These are phyloP conservation scores for Sphaerulina musiva DNA, from an alignment of 2,329 filamentous ascomycete species.

Conservation along the genomic window DNA sequence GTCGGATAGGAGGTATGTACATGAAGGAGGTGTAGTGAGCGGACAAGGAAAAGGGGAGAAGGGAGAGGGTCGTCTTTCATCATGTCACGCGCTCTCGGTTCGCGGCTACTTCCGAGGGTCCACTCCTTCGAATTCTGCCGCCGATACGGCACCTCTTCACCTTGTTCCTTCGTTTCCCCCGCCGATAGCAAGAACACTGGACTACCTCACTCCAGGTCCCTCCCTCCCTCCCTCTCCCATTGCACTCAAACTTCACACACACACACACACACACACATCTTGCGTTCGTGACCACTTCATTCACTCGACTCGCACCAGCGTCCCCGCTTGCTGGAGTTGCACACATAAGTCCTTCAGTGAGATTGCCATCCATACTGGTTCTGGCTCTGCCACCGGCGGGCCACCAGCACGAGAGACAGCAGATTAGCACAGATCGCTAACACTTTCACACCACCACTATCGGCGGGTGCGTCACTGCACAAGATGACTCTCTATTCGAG, in stretches of 20 bases:
- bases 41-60: too few species aligned
- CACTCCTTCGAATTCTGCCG: too few species aligned
- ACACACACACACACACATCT: not conserved
- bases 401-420: constrained; percentile 9
- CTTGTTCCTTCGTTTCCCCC: too few species aligned
- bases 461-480: constrained; percentile 8
- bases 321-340: constrained; percentile 12
- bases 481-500: constrained; percentile 47
- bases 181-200: not conserved
- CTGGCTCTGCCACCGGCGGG: constrained; percentile 12
- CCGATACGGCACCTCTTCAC: too few species aligned
- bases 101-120: too few species aligned
- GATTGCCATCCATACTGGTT: constrained; percentile 28
- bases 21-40: too few species aligned
- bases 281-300: too few species aligned
- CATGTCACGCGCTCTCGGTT: too few species aligned
- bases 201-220: not conserved
- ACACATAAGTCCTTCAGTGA: constrained; percentile 25
- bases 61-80: too few species aligned
- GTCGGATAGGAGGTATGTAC: too few species aligned
- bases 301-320: constrained; percentile 5
- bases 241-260: not conserved
- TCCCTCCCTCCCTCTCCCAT: not conserved
- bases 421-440: constrained; percentile 23
- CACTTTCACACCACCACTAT: constrained; percentile 14